Percentiles rank a stretch among this genome's conserved stretches.
phyloP scores from a whole-genome alignment of 2,329 filamentous ascomycete genomes.

The Beauveria varroae region DNA sequence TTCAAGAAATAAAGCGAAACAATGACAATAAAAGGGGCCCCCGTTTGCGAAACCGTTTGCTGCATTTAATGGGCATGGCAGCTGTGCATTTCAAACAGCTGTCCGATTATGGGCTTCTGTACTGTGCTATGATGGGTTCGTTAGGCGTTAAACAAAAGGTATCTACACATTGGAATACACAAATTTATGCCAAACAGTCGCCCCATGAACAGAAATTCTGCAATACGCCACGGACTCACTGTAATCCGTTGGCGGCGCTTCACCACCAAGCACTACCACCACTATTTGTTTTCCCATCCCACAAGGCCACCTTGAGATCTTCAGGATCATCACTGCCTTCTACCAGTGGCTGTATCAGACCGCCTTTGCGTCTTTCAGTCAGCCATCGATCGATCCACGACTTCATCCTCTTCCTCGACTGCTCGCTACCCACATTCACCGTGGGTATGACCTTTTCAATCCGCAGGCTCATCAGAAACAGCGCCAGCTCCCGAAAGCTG shows the following conservation, averaged over 20 bases:
- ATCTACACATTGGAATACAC: constrained; percentile 10
- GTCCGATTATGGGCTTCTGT: not conserved
- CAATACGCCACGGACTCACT: not conserved
- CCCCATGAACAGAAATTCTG: not conserved
- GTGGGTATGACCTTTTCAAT: constrained; percentile 91
- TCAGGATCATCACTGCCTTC: constrained; percentile 29
- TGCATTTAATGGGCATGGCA: not conserved
- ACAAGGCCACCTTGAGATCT: constrained; percentile 23
- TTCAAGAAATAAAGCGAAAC: not conserved
- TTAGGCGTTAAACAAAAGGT: constrained; percentile 11
- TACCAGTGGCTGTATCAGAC: constrained; percentile 38
- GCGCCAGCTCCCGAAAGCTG: constrained; percentile 85
- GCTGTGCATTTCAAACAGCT: not conserved
- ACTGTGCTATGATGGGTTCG: constrained; percentile 9
- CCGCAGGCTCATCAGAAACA: constrained; percentile 81
- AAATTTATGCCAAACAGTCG: constrained; percentile 1
- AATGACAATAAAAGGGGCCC: not conserved
- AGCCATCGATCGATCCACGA: constrained; percentile 58
- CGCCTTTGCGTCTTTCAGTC: constrained; percentile 48
- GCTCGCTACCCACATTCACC: constrained; percentile 67
- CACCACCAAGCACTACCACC: constrained; percentile 35
- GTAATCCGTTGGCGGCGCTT: not conserved
- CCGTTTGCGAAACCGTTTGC: not conserved
- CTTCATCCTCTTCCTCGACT: constrained; percentile 52
- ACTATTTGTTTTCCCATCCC: constrained; percentile 31